phyloP scores from a whole-genome alignment of 2,329 filamentous ascomycete genomes.

The Penicillium sp. region DNA sequence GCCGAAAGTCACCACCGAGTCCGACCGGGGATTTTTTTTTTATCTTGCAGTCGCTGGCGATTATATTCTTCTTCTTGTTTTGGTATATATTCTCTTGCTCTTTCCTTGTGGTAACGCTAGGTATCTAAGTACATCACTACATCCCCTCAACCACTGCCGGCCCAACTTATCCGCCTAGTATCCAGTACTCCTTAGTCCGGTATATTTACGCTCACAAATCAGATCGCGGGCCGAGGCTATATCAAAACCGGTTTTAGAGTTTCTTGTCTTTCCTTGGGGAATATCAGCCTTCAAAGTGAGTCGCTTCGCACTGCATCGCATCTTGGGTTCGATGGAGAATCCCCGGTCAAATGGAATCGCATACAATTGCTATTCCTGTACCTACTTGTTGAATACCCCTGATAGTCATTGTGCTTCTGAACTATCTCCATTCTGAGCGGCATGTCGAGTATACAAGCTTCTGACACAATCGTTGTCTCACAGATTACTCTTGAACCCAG shows the following conservation, averaged over 20 bases:
- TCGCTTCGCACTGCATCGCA: background rate
- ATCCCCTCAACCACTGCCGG: background rate
- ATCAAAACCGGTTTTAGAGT: background rate
- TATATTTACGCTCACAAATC: background rate
- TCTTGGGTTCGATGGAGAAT: background rate
- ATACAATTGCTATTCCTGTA: background rate
- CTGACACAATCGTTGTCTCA: slow-evolving; percentile 2
- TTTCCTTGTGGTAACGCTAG: no score
- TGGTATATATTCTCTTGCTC: background rate
- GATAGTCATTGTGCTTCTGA: background rate
- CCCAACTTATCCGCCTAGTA: background rate
- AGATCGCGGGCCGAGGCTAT: background rate
- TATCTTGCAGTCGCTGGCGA: background rate
- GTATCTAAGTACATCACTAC: no score
- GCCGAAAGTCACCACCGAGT: slow-evolving; percentile 11
- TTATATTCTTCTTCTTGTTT: background rate
- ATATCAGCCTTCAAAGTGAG: background rate
- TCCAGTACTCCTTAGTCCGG: background rate
- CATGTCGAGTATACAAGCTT: background rate
- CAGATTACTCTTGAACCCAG: slow-evolving; percentile 1
- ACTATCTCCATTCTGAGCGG: background rate
- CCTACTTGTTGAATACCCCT: background rate
- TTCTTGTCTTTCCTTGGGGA: background rate
- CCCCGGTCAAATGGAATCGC: background rate
- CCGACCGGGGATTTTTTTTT: background rate